phyloP scores from a whole-genome alignment of 495 filamentous ascomycete genomes.

The Talaromyces stipitatus region DNA sequence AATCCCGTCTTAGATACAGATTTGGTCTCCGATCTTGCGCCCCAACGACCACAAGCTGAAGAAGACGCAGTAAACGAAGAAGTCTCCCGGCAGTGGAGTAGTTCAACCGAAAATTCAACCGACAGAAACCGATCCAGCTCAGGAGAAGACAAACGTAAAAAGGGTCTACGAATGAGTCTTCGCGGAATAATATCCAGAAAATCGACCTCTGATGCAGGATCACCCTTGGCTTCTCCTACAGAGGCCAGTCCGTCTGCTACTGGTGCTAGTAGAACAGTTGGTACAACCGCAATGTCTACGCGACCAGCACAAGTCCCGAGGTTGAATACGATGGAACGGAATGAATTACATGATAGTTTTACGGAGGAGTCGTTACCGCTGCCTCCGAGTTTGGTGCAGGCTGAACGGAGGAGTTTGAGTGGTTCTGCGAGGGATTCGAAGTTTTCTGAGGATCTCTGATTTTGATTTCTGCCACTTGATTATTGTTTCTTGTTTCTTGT shows the following conservation, averaged over 20 bases:
- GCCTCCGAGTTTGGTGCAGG: conserved; percentile 21
- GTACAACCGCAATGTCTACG: conserved; percentile 35
- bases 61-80: background rate
- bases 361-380: conserved; percentile 36
- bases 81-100: conserved; percentile 7
- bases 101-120: background rate
- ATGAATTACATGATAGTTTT: conserved; percentile 40
- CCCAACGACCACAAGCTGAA: background rate
- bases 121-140: background rate
- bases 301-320: conserved; percentile 18
- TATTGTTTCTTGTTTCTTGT: background rate
- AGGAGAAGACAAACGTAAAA: no score
- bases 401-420: conserved; percentile 26
- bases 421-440: conserved; percentile 34
- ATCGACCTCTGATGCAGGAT: conserved; percentile 1
- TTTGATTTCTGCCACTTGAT: background rate
- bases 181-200: conserved; percentile 2
- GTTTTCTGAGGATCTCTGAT: conserved; percentile 43
- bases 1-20: conserved; percentile 5
- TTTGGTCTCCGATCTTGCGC: conserved; percentile 3
- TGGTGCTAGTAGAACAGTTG: conserved; percentile 8
- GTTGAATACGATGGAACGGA: conserved; percentile 27
- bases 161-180: conserved; percentile 11
- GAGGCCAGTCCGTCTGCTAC: conserved; percentile 12
- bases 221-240: conserved; percentile 11